Percentiles rank a stretch among this genome's conserved stretches.
Conservation (phyloP, 495 filamentous ascomycete genomes). For the Annulohypoxylon bovei region DNA sequence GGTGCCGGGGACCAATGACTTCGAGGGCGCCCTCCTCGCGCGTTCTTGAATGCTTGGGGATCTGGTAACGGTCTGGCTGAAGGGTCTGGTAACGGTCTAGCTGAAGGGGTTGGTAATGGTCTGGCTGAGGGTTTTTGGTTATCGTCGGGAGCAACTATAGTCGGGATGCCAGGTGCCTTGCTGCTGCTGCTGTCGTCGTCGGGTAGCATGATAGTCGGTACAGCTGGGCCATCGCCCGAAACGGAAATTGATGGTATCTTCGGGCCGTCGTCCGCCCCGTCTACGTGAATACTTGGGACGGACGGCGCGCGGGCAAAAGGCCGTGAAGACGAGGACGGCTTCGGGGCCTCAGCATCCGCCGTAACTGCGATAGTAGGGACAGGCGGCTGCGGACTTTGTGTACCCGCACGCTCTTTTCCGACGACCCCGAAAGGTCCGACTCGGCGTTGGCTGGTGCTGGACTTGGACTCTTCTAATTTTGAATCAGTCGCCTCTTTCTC, state of each 20-base stretch:
- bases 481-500: constrained; percentile 65
- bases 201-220: constrained; percentile 58
- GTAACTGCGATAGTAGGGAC: constrained; percentile 73
- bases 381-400: constrained; percentile 46
- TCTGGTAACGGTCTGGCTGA: constrained; percentile 54
- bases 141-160: constrained; percentile 56
- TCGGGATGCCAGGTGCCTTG: constrained; percentile 53
- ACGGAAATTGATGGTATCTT: constrained; percentile 44
- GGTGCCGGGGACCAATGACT: constrained; percentile 60
- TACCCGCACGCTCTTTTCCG: constrained; percentile 44
- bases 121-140: constrained; percentile 47
- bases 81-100: constrained; percentile 55
- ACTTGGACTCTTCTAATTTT: constrained; percentile 57
- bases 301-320: constrained; percentile 46
- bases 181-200: constrained; percentile 43
- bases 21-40: constrained; percentile 45
- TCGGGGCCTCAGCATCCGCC: constrained; percentile 51
- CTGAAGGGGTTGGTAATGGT: constrained; percentile 53
- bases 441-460: constrained; percentile 26
- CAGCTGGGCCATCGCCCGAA: constrained; percentile 40
- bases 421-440: constrained; percentile 42
- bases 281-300: constrained; percentile 54
- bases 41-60: constrained; percentile 51
- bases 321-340: constrained; percentile 45
- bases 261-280: constrained; percentile 46